Evolutionary conservation across 768 basidiomycete species (phyloP), one percentile per base, ranked within the genome.

Genomic region (Russula brevipes): DNA sequence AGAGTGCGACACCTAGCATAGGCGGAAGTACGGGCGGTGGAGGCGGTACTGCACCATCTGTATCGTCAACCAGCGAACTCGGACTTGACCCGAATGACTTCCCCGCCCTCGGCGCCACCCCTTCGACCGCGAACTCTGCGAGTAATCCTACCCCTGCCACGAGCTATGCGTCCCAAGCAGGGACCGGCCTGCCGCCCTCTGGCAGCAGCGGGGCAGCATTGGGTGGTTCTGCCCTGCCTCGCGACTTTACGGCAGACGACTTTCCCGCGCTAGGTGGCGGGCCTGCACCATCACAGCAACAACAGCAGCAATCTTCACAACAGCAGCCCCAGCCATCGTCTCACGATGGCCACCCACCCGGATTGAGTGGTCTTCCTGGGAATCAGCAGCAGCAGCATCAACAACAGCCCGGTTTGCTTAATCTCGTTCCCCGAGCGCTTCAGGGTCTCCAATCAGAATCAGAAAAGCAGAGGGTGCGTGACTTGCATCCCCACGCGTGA

Each of bases 51-150:
- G 81, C 85, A 42, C 82, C 85, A 52, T 84, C 84, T 53, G 81
- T 79, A 64, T 85, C 84, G 55, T 87, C 87, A 33, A 78, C 82
- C 39, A 86, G 82, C 73, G 90, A 91, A 71, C 85, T 89, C 62
- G 87, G 86, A 19, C 83, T 91, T 44, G 91, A 92, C 78, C 89
- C 85, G 38, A 91, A 89, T 70, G 91, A 91, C 74, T 91, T 92
- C 69, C 91, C 91, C n/a, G 90, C 89, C 14, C 82, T 93, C 19
- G 91, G 91, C 38, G 78, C 81, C 45, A 85, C 86, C 47, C 80
- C 81, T 14, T 80, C 78, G 41, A 72, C 67, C 76, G 66, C 76
- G 59, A 64, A 75, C 24, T 62, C 74, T 17, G 75, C 69, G 38
- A 77, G 73, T 41, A 74, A 74, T 47, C 71, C 70, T 11, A 70